Evolutionary conservation across 805 yeast genomes (phyloP), one percentile per base, ranked within the genome.

Genomic region (Myxozyma geophila): DNA sequence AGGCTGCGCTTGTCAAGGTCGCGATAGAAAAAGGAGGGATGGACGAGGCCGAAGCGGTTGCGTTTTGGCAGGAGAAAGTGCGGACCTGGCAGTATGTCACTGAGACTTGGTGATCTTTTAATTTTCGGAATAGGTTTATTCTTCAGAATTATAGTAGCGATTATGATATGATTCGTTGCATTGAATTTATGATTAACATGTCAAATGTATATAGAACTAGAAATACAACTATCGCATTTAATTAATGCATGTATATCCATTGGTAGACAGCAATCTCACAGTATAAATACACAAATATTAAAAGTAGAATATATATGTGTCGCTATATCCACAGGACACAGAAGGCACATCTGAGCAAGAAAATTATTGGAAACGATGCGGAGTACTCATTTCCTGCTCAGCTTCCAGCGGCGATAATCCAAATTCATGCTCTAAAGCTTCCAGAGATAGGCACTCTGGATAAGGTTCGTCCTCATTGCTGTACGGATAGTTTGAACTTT

Each of bases 31-130:
- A 61, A 40, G 70, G 66, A 7, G 54, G 52, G 23, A 47, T 70
- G 66, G 48, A 55, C 15, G 41, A 61, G 28, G 63, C 43, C 3
- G 64, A 66, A 33, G 73, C 73, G 15, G 37, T 21, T 13, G 63
- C 59, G 52, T 71, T 63, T 43, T 70, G 73, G 72, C 57, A 62
- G 23, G 63, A 64, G 46, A 66, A 66, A 37, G 40, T 39, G n/a
- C 17, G 63, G 6, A 53, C 62, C 4, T 66, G 69, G 69, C 67
- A 64, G 59, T 66, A 63, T 44, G 53, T 66, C 39, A 66, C 64
- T 12, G 69, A 66, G 56, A 62, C 67, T 5, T 66, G 69, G 69
- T 66, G 59, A 33, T n/a, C 44, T 10, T 35, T 1, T 35, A 9
- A 17, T 19, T 28, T 43, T 43, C 23, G 13, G 47, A 6, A 28